Conservation (phyloP, 2,329 filamentous ascomycete genomes). For the Penicillium sp. region DNA sequence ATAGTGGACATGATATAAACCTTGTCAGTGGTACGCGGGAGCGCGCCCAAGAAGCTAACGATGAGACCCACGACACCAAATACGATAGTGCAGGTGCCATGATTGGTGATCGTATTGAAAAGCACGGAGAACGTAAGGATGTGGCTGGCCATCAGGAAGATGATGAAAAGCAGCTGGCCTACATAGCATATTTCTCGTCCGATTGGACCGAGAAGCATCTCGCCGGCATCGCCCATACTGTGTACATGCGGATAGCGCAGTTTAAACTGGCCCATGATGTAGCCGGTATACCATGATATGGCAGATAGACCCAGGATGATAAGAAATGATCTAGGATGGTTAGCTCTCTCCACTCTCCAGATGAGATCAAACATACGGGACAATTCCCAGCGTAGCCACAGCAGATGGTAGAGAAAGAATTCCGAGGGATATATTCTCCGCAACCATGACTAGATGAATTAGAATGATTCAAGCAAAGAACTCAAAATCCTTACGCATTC, state of each 20-base stretch:
- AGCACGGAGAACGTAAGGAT: constrained; percentile 62
- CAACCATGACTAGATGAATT: constrained; percentile 45
- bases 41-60: constrained; percentile 52
- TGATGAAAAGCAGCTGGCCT: constrained; percentile 57
- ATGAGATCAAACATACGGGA: constrained; percentile 41
- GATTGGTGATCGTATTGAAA: constrained; percentile 56
- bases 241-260: constrained; percentile 51
- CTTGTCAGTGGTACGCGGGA: constrained; percentile 57
- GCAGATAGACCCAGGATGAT: constrained; percentile 49
- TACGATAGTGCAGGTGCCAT: constrained; percentile 56
- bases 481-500: constrained; percentile 31
- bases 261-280: constrained; percentile 54
- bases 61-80: constrained; percentile 54
- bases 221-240: constrained; percentile 61
- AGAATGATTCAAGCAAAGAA: constrained; percentile 1
- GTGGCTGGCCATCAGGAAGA: constrained; percentile 64
- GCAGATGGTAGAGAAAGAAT: constrained; percentile 51
- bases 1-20: constrained; percentile 55
- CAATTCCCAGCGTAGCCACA: constrained; percentile 49
- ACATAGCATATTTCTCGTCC: constrained; percentile 57
- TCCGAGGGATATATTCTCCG: constrained; percentile 53
- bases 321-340: constrained; percentile 36
- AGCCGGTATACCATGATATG: constrained; percentile 53
- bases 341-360: too few relatives aligned
- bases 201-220: constrained; percentile 53